Evolutionary conservation across 371 early-diverging fungal species (phyloP), one percentile per base, ranked within the genome.

Genomic region (Syncephalastrum contaminatum): DNA sequence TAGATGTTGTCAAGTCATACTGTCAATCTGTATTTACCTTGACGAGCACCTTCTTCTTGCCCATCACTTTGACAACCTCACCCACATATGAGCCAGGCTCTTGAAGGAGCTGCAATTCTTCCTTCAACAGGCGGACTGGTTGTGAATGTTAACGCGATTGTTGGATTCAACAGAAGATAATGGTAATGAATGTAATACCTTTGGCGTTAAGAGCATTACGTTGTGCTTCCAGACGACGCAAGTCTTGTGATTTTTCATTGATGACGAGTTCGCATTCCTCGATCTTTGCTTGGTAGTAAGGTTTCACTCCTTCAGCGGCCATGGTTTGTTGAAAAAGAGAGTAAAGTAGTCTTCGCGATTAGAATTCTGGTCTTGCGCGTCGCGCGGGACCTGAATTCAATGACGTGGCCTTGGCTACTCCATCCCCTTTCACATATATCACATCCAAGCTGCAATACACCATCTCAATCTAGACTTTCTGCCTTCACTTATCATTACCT

Each of bases 1-100:
- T 48, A 30, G 14, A 19, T 16, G 12, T 43, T 27, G 36, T 30
- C 5, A 21, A 16, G 27, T 41, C 19, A 12, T 15, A 19, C 4
- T 2, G 10, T 43, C 20, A 20, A 0, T 14, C 12, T 40, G 22
- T 19, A 4, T 50, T 58, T 81, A 88, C 91, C 88, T 99, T 99
- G 58, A 99, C 98, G 14, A 99, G 79, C 13, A 97, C 99, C 72
- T 97, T 96, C 63, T 93, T 95, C 81, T 99, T 98, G 61, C 99
- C 99, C 95, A 99, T 99, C 52, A 98, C 84, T 73, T 99, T 99
- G 40, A 98, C 91, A 15, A 99, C 97, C 77, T 97, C 98, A 54
- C 98, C 99, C 41, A 99, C 98, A 73, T 94, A 95, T 7, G 96
- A 92, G 24, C 95, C 94, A 18, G 98, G 96, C 67, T 99, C 99